A percentile compares a stretch with the other conserved stretches of the same genome.
phyloP scores from a whole-genome alignment of 495 filamentous ascomycete genomes.

The Evernia prunastri region DNA sequence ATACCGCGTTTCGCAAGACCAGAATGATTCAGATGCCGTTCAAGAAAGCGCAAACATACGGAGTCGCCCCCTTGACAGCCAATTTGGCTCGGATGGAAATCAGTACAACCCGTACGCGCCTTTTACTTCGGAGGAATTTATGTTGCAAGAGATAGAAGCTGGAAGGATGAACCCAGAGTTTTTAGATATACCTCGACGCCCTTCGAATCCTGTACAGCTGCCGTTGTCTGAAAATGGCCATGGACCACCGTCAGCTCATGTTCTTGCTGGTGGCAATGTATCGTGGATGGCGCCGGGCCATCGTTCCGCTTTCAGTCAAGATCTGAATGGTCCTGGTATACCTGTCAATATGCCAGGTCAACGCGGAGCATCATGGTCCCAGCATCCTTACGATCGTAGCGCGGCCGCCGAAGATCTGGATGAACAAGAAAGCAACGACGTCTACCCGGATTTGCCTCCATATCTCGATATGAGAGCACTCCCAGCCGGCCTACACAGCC shows the following conservation, averaged over 20 bases:
- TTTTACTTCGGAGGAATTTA: background rate
- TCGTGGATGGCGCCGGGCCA: background rate
- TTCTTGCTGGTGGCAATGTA: background rate
- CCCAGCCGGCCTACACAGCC: background rate
- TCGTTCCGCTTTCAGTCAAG: background rate
- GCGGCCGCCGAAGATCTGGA: background rate
- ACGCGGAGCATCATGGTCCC: background rate
- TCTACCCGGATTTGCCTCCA: background rate
- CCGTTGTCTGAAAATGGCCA: background rate
- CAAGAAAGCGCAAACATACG: background rate
- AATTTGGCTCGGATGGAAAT: slow-evolving; percentile 1
- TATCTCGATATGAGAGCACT: background rate
- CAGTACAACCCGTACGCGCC: slow-evolving; percentile 7
- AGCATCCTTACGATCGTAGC: background rate
- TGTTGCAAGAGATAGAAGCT: slow-evolving; percentile 5
- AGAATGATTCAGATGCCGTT: background rate
- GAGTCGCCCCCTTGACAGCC: background rate
- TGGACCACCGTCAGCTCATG: background rate
- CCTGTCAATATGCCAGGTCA: background rate
- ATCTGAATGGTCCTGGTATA: background rate
- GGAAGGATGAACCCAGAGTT: background rate
- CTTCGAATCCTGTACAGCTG: background rate
- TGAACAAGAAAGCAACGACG: background rate
- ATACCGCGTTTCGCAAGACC: background rate
- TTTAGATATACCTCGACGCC: background rate